phyloP scores from a whole-genome alignment of 169 alveolate genomes.

The Plasmodium cynomolgi region DNA sequence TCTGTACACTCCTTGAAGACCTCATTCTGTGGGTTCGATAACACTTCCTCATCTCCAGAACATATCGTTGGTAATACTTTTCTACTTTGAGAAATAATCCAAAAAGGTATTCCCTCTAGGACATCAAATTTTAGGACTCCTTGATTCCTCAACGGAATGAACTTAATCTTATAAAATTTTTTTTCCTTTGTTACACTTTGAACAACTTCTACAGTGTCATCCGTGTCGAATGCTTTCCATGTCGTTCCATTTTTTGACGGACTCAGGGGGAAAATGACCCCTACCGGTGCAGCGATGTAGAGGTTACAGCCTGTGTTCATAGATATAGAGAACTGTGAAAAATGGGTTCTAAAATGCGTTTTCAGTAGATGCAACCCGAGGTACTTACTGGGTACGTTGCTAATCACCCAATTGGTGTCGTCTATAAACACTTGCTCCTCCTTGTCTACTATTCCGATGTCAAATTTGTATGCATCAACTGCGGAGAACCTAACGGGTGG shows the following conservation, averaged over 20 bases:
- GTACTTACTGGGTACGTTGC: conserved; percentile 78
- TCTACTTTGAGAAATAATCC: conserved; percentile 18
- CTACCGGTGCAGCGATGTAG: conserved; percentile 78
- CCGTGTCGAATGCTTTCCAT: conserved; percentile 73
- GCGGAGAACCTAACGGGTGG: conserved; percentile 72
- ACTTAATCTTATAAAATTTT: not conserved
- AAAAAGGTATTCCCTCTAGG: conserved; percentile 33
- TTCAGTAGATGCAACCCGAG: conserved; percentile 77
- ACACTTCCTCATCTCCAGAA: conserved; percentile 24
- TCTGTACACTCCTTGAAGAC: conserved; percentile 32
- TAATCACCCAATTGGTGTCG: conserved; percentile 72
- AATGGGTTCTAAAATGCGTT: conserved; percentile 63
- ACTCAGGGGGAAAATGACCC: conserved; percentile 61
- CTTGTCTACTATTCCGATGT: conserved; percentile 57
- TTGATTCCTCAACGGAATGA: conserved; percentile 41
- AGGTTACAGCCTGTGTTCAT: conserved; percentile 79
- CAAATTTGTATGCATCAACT: conserved; percentile 79
- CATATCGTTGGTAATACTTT: conserved; percentile 58
- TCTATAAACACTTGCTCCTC: conserved; percentile 78
- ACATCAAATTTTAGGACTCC: conserved; percentile 6
- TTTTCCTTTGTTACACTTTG: not conserved
- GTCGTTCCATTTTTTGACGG: conserved; percentile 67
- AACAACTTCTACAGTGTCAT: conserved; percentile 45
- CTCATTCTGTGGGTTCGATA: conserved; percentile 5
- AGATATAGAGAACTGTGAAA: conserved; percentile 66